These are phyloP conservation scores for Saussurea involucrata DNA, from an alignment of 129 eudicot species.

Conservation along the genomic window DNA sequence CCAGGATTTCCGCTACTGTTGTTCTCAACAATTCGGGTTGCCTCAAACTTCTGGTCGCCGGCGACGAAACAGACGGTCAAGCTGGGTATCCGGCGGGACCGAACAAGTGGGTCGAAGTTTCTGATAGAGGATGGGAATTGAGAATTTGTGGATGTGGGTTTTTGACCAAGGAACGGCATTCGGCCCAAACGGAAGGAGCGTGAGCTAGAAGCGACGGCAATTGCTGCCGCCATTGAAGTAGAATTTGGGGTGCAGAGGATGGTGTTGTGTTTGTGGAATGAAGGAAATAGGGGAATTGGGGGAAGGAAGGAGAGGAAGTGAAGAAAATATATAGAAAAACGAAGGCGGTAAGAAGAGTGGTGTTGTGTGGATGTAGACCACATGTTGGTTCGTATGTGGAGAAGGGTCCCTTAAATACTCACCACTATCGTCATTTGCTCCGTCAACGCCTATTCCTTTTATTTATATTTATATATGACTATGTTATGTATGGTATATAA, in stretches of 20 bases:
- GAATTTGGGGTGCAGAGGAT: not conserved
- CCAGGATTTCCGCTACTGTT: not conserved
- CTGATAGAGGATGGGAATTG: conserved; percentile 17
- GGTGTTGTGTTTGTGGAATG: not conserved
- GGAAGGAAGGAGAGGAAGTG: not conserved
- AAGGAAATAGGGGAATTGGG: not conserved
- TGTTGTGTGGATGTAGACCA: conserved; percentile 39
- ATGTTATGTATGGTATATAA: too few species aligned
- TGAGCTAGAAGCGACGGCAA: conserved; percentile 48
- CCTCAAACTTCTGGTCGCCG: conserved; percentile 31
- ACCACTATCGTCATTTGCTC: conserved; percentile 14
- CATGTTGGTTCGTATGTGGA: conserved; percentile 30
- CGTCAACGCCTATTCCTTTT: not conserved
- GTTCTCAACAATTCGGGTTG: not conserved
- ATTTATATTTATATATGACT: not conserved
- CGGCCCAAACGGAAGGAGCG: conserved; percentile 24
- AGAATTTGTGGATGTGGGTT: conserved; percentile 24
- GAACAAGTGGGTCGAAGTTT: conserved; percentile 9
- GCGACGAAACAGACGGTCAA: conserved; percentile 52
- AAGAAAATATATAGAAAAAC: not conserved
- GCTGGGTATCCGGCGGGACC: conserved; percentile 16
- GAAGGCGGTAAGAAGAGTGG: conserved; percentile 18
- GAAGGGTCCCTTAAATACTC: conserved; percentile 14
- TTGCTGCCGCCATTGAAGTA: conserved; percentile 56
- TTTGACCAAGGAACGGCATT: conserved; percentile 30